Conservation (phyloP, 768 basidiomycete genomes). For the Lactarius vividus region DNA sequence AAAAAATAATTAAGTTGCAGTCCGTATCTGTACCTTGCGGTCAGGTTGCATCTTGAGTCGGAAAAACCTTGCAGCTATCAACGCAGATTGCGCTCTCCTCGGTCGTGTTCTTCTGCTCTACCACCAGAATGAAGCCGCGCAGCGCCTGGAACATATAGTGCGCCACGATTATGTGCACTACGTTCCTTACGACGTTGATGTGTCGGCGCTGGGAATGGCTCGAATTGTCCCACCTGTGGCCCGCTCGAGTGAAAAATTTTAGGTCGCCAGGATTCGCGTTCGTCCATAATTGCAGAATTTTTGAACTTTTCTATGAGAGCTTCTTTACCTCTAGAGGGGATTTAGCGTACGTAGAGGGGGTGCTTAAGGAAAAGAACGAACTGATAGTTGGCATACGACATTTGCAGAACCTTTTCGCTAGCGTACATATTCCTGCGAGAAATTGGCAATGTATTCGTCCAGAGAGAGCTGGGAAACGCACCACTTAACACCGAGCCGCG, state of each 20-base stretch:
- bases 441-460: neutral
- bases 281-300: constrained; percentile 89
- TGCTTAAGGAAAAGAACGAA: constrained; percentile 40
- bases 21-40: neutral
- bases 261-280: constrained; percentile 77
- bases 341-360: neutral
- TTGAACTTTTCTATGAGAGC: constrained; percentile 90
- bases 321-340: constrained; percentile 68
- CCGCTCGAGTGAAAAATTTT: constrained; percentile 83
- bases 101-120: constrained; percentile 17
- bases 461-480: constrained; percentile 35
- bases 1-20: constrained; percentile 3
- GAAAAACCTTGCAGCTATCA: neutral
- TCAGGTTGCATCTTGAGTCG: neutral
- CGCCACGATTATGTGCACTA: constrained; percentile 75
- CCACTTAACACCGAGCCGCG: constrained; percentile 80
- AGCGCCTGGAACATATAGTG: constrained; percentile 49
- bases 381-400: constrained; percentile 94
- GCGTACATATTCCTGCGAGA: constrained; percentile 81
- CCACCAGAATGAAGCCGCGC: constrained; percentile 18
- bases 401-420: constrained; percentile 85
- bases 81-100: constrained; percentile 2
- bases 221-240: constrained; percentile 65
- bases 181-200: constrained; percentile 79
- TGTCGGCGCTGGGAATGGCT: constrained; percentile 81